These are phyloP conservation scores for Ustilago vetiveriae DNA, from an alignment of 1,284 basidiomycete genomes.

Conservation along the genomic window DNA sequence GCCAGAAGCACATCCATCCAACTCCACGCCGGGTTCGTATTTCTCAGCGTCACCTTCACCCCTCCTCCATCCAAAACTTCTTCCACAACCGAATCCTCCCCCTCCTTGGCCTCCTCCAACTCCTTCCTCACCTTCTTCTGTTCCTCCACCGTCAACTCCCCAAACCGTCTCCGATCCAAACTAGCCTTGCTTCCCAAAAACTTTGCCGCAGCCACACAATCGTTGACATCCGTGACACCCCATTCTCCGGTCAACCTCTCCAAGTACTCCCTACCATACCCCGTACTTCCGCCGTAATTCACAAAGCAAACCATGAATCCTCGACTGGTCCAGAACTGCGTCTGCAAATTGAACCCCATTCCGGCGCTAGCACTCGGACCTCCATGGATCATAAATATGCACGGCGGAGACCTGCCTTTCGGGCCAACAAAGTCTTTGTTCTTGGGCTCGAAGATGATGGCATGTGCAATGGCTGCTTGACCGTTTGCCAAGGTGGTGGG, in stretches of 20 bases:
- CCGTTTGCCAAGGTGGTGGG: conserved; percentile 56
- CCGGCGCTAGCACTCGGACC: conserved; percentile 73
- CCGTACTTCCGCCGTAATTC: conserved; percentile 77
- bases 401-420: conserved; percentile 74
- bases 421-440: conserved; percentile 73
- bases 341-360: conserved; percentile 70
- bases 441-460: conserved; percentile 74
- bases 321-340: conserved; percentile 70
- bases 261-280: conserved; percentile 70
- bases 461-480: conserved; percentile 66
- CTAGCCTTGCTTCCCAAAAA: conserved; percentile 68
- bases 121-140: conserved; percentile 13
- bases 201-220: conserved; percentile 72
- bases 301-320: conserved; percentile 73
- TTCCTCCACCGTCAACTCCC: conserved; percentile 16
- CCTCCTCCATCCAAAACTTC: conserved; percentile 14
- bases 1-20: conserved; percentile 16
- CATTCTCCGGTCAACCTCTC: conserved; percentile 74
- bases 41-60: conserved; percentile 30
- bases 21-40: conserved; percentile 14
- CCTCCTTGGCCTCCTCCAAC: conserved; percentile 1
- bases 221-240: conserved; percentile 76
- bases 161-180: conserved; percentile 8
- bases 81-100: conserved; percentile 7
- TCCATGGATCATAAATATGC: conserved; percentile 75